These are phyloP conservation scores for Coelastrella sp. DNA, from an alignment of 139 green algal species.

Conservation along the genomic window DNA sequence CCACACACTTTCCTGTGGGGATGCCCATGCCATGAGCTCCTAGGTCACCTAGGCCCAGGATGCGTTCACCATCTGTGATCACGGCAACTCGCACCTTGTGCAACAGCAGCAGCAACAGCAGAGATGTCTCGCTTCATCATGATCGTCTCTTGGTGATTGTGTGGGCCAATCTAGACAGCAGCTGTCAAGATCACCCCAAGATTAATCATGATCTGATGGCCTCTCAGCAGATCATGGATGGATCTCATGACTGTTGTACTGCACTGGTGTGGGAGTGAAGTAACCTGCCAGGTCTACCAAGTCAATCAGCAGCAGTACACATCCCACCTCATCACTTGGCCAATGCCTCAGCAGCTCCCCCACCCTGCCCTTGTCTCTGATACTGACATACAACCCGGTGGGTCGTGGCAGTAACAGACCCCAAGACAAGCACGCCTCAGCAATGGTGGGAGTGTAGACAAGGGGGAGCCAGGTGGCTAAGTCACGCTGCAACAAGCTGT, in stretches of 20 bases:
- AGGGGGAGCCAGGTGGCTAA: conserved; percentile 74
- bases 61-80: conserved; percentile 74
- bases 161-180: too few relatives aligned
- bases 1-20: conserved; percentile 56
- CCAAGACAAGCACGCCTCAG: conserved; percentile 84
- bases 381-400: conserved; percentile 51
- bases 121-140: neutral
- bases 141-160: too few relatives aligned
- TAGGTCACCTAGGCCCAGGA: conserved; percentile 83
- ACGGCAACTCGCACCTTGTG: conserved; percentile 56
- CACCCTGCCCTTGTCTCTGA: conserved; percentile 1
- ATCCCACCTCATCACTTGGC: conserved; percentile 19
- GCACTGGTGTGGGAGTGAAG: too few relatives aligned
- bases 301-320: too few relatives aligned
- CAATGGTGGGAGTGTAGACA: conserved; percentile 93
- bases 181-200: too few relatives aligned
- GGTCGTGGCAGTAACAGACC: conserved; percentile 53
- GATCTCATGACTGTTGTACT: too few relatives aligned
- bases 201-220: too few relatives aligned
- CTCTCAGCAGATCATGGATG: too few relatives aligned
- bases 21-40: conserved; percentile 85
- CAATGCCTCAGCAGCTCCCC: conserved; percentile 12
- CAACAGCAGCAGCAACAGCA: neutral
- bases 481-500: conserved; percentile 47
- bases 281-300: too few relatives aligned